phyloP scores from a whole-genome alignment of 257 asterid species.

The Echium plantagineum region DNA sequence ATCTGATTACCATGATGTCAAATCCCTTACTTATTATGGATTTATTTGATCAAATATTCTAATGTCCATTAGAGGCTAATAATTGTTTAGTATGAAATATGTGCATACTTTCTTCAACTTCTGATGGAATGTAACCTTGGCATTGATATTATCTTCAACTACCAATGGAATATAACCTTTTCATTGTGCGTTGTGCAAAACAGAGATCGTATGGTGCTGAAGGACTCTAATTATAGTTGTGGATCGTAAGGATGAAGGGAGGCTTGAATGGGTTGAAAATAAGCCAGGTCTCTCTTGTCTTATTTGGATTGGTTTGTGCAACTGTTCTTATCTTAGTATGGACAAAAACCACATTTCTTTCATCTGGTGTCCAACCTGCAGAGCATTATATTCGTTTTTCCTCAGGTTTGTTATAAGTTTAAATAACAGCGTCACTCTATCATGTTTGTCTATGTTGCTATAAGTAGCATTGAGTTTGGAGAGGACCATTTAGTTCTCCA shows the following conservation, averaged over 20 bases:
- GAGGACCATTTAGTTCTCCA: too few species aligned
- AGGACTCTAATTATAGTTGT: slow-evolving; percentile 22
- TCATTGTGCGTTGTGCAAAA: slow-evolving; percentile 4
- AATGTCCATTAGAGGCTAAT: too few species aligned
- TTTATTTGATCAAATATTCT: too few species aligned
- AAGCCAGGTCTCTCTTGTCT: slow-evolving; percentile 75
- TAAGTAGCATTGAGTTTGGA: too few species aligned
- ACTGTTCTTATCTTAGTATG: slow-evolving; percentile 63
- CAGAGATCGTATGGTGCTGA: slow-evolving; percentile 8
- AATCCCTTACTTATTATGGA: too few species aligned
- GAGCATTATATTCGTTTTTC: slow-evolving; percentile 29
- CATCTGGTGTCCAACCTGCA: slow-evolving; percentile 46
- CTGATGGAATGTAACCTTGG: too few species aligned
- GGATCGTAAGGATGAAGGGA: slow-evolving; percentile 72
- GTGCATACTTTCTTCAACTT: too few species aligned
- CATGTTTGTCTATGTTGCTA: too few species aligned
- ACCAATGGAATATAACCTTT: neutral
- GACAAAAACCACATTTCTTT: slow-evolving; percentile 52
- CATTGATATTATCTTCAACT: too few species aligned
- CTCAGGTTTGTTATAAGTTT: slow-evolving; percentile 38
- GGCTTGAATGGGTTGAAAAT: slow-evolving; percentile 59
- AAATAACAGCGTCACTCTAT: too few species aligned
- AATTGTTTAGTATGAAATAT: too few species aligned
- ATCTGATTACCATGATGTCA: too few species aligned
- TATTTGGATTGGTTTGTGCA: slow-evolving; percentile 52